These are phyloP conservation scores for Parmales sp. DNA, from an alignment of 108 stramenopile species.

Conservation along the genomic window DNA sequence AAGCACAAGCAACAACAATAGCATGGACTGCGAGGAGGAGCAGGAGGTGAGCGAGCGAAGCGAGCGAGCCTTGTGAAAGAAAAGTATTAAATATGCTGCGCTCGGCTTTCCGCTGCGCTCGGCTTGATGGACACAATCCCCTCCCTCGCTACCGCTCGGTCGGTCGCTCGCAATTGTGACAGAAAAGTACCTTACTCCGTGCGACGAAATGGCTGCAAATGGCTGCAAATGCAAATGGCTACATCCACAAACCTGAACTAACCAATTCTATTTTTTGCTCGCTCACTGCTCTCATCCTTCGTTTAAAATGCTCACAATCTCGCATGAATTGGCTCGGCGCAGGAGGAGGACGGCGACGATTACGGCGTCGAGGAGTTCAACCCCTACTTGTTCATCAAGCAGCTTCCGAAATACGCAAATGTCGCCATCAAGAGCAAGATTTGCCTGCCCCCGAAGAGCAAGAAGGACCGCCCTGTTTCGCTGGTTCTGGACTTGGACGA, in stretches of 20 bases:
- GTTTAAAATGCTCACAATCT: slow-evolving; percentile 5
- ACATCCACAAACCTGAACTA: neutral
- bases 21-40: neutral
- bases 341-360: slow-evolving; percentile 41
- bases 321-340: slow-evolving; percentile 22
- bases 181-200: neutral
- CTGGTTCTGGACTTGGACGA: slow-evolving; percentile 95
- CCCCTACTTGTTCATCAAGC: slow-evolving; percentile 88
- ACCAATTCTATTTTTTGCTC: neutral
- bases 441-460: slow-evolving; percentile 43
- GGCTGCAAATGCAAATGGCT: neutral
- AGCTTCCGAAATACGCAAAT: slow-evolving; percentile 59
- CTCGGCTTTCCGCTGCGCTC: no score
- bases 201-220: neutral
- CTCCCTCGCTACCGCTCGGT: no score
- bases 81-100: no score
- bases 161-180: neutral
- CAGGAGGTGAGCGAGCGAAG: no score
- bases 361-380: slow-evolving; percentile 84
- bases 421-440: neutral
- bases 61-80: no score
- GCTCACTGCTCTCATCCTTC: neutral
- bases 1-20: slow-evolving; percentile 3
- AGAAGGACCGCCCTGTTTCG: slow-evolving; percentile 26
- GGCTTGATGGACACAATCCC: slow-evolving; percentile 16